Evolutionary conservation across 169 alveolate genomes (phyloP), one percentile per base, ranked within the genome.

Genomic region (Eimeria zaria): DNA sequence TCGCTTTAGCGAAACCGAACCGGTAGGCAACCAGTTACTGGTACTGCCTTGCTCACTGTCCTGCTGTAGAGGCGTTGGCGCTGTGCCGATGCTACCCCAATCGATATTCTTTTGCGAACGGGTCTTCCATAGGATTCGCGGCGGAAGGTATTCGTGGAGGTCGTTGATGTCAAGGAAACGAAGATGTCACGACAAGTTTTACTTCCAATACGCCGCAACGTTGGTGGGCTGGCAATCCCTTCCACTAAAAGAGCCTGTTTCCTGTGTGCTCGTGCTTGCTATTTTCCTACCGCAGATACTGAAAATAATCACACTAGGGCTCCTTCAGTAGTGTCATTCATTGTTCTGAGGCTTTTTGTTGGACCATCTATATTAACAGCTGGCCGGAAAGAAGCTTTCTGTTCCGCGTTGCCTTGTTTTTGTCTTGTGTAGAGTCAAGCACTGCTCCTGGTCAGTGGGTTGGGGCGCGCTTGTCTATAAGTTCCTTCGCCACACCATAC

Each of bases 391-490:
- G 14, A 33, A 14, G 48, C 44, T 69, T 30, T 5, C 3, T 69
- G 78, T 5, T 30, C 48, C 78, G 48, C 27, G 46, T 14, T 8
- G 20, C 51, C 24, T 12, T 51, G 89, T 1, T 11, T 83, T 51
- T 55, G 58, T 36, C 64, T 30, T 58, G 51, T 80, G 46, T 90
- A 90, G 95, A 84, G 24, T 24, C 60, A n/a, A 51, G 62, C 33
- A 22, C 90, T 55, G 89, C 78, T 24, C 95, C 95, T 24, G 95
- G 95, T 46, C 67, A 53, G 67, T 90, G 95, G 95, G 95, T 90
- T 14, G 95, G 95, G 48, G 95, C 89, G 48, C 89, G 95, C 6
- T 30, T 90, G 71, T 90, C 90, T 33, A 67, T 84, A 8, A 81
- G 69, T 14, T 73, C 83, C 80, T 90, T 74, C n/a, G 80, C 81